Evolutionary conservation across 176 grass and related monocot genomes (phyloP).

Genomic region (Carex kokanica): DNA sequence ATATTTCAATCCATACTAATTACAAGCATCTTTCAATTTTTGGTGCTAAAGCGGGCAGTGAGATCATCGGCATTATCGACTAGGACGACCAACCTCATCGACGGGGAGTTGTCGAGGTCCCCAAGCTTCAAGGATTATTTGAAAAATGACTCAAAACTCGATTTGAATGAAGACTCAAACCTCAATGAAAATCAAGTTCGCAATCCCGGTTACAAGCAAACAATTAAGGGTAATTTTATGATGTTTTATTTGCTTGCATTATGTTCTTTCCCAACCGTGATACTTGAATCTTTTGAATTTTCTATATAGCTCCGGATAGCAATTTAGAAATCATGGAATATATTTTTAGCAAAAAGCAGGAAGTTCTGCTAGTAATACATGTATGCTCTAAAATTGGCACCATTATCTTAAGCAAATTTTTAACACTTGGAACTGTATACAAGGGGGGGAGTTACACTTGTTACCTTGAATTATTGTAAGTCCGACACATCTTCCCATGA

Average conservation of each 20-base stretch:
- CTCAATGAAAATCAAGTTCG: neutral
- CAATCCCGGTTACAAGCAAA: neutral
- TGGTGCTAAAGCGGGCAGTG: neutral
- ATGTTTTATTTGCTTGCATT: neutral
- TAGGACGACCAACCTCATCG: neutral
- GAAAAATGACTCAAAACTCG: neutral
- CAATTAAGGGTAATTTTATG: neutral
- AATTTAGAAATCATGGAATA: neutral
- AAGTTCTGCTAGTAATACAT: neutral
- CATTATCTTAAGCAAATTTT: neutral
- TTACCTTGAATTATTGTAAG: neutral
- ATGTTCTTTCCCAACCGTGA: neutral
- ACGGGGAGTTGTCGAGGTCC: neutral
- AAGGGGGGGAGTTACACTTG: neutral
- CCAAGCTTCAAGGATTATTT: conserved; percentile 3
- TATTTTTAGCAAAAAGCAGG: neutral
- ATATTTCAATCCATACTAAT: neutral
- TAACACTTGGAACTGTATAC: neutral
- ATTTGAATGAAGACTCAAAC: neutral
- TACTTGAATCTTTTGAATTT: neutral
- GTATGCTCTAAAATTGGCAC: neutral
- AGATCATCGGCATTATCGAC: neutral
- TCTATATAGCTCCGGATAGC: neutral
- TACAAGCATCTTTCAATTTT: neutral
- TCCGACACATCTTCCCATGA: neutral